A percentile compares a stretch with the other conserved stretches of the same genome.
These are phyloP conservation scores for rapeseed (Brassica napus) DNA, from an alignment of 345 rosid species.

Conservation along the genomic window DNA sequence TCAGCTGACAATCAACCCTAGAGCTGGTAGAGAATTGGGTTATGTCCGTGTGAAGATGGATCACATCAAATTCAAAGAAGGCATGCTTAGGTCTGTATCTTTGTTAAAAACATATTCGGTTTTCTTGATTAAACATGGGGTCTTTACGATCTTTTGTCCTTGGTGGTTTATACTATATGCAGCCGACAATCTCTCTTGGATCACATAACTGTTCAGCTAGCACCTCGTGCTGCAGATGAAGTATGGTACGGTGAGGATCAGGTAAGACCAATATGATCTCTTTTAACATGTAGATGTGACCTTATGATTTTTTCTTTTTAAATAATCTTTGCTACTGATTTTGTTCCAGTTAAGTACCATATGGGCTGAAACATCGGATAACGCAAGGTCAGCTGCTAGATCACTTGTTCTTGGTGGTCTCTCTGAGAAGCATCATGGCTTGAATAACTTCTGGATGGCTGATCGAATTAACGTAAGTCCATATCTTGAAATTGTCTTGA, in stretches of 20 bases:
- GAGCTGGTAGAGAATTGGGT: slow-evolving; percentile 93
- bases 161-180: slow-evolving; percentile 31
- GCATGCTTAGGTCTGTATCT: slow-evolving; percentile 65
- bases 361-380: slow-evolving; percentile 96
- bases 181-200: slow-evolving; percentile 90
- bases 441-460: slow-evolving; percentile 75
- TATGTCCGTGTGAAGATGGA: slow-evolving; percentile 90
- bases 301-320: not conserved
- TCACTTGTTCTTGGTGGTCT: slow-evolving; percentile 86
- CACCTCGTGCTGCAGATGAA: slow-evolving; percentile 98
- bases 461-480: slow-evolving; percentile 75
- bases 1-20: slow-evolving; percentile 85
- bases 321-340: slow-evolving; percentile 15
- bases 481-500: slow-evolving; percentile 9
- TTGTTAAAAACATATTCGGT: not conserved
- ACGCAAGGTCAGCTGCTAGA: slow-evolving; percentile 88
- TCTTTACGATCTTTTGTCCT: slow-evolving; percentile 12
- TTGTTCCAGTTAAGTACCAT: slow-evolving; percentile 82
- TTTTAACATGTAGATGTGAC: not conserved
- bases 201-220: slow-evolving; percentile 91
- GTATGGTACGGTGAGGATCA: slow-evolving; percentile 80
- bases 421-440: slow-evolving; percentile 76
- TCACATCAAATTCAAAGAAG: slow-evolving; percentile 74
- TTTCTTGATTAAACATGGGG: not conserved
- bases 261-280: slow-evolving; percentile 49